Conservation (phyloP, 2,329 filamentous ascomycete species). For the Diaporthe sp. region DNA sequence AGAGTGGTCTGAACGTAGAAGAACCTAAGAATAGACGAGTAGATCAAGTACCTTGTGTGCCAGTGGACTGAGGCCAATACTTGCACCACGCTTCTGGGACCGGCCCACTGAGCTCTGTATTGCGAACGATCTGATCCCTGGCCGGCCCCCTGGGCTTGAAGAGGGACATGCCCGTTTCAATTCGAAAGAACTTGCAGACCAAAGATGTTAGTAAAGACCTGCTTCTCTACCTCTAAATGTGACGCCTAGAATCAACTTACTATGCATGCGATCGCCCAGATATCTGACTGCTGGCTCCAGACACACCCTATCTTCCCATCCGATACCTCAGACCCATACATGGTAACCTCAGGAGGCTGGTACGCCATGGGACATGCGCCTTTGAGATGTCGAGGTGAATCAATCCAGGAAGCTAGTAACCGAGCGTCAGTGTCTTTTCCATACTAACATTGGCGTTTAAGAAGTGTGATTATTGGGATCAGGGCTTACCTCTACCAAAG, state of each 20-base stretch:
- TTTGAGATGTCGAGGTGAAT: not conserved
- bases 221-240: not conserved
- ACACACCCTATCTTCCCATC: not conserved
- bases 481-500: constrained; percentile 6
- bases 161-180: not conserved
- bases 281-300: constrained; percentile 4
- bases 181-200: not conserved
- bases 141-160: not conserved
- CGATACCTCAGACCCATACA: constrained; percentile 1
- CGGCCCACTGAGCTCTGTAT: constrained; percentile 7
- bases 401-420: not conserved
- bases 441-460: not conserved
- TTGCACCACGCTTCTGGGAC: not conserved
- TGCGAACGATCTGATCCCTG: not conserved
- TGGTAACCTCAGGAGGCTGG: not conserved
- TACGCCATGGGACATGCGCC: not conserved
- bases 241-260: not conserved
- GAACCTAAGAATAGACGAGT: not conserved
- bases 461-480: not conserved
- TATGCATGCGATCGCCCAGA: not conserved
- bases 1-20: not conserved
- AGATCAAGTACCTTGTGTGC: not conserved
- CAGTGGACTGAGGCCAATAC: not conserved
- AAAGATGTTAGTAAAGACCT: not conserved
- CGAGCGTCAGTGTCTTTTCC: not conserved